Conservation (phyloP, 1,139 yeast genomes). For the Cylindricascospora bacillispora region DNA sequence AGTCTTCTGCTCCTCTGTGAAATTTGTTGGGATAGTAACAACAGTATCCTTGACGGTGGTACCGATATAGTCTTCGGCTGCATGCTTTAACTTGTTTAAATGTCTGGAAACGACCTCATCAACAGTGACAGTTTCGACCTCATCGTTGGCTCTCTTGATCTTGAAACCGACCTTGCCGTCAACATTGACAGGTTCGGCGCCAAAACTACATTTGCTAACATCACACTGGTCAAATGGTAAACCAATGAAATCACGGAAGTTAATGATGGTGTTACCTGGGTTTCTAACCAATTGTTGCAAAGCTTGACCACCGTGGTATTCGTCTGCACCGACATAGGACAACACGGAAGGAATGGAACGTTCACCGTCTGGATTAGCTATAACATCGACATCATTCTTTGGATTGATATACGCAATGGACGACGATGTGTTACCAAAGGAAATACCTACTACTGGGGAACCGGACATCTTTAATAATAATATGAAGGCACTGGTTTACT, state of each 20-base stretch:
- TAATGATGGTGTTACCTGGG: conserved; percentile 72
- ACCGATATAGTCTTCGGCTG: conserved; percentile 92
- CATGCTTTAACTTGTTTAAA: conserved; percentile 63
- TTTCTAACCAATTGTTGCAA: conserved; percentile 84
- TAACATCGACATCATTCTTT: conserved; percentile 82
- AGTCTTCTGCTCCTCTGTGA: conserved; percentile 57
- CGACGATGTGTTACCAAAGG: conserved; percentile 93
- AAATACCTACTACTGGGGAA: conserved; percentile 73
- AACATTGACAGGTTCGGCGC: conserved; percentile 56
- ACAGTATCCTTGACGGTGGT: conserved; percentile 71
- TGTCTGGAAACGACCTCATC: conserved; percentile 79
- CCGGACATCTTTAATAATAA: conserved; percentile 28
- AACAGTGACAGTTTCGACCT: conserved; percentile 42
- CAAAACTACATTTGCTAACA: conserved; percentile 20
- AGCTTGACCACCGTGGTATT: conserved; percentile 97
- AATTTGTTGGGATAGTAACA: conserved; percentile 84
- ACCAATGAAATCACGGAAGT: conserved; percentile 91
- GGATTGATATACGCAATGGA: conserved; percentile 79
- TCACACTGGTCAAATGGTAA: conserved; percentile 58
- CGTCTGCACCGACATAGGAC: conserved; percentile 87
- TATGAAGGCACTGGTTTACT: too few species aligned
- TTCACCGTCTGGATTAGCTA: conserved; percentile 99
- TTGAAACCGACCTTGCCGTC: conserved; percentile 64
- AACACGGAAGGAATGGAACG: conserved; percentile 90
- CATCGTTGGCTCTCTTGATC: conserved; percentile 33